phyloP scores from a whole-genome alignment of 2,329 filamentous ascomycete genomes.

The Alternaria incomplexa region DNA sequence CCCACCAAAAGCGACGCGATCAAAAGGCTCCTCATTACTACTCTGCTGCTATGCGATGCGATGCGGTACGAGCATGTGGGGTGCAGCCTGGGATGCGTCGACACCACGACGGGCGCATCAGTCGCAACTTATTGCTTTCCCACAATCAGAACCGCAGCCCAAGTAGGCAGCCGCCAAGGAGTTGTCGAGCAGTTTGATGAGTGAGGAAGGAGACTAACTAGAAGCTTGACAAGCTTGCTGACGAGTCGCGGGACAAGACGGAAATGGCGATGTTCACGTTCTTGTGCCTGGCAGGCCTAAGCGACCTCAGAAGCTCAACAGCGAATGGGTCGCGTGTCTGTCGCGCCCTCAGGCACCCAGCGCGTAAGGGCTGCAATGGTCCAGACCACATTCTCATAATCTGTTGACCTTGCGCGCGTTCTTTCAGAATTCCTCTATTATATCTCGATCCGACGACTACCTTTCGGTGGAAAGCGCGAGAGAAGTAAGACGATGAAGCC shows the following conservation, averaged over 20 bases:
- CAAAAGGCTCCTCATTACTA: not conserved
- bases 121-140: not conserved
- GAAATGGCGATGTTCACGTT: not conserved
- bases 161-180: slow-evolving; percentile 1
- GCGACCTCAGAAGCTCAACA: not conserved
- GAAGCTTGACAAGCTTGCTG: not conserved
- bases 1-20: not conserved
- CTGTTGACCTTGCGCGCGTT: not conserved
- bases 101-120: not conserved
- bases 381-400: not conserved
- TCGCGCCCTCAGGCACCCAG: not conserved
- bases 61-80: not conserved
- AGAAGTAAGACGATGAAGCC: slow-evolving; percentile 56
- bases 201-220: not conserved
- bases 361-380: not conserved
- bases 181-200: not conserved
- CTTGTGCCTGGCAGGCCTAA: not conserved
- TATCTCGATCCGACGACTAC: slow-evolving; percentile 32
- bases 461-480: slow-evolving; percentile 54
- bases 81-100: not conserved
- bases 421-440: not conserved
- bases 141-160: not conserved
- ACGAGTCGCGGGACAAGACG: not conserved
- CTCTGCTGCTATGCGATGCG: not conserved
- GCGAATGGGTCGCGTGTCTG: not conserved